Base-by-base conservation (phyloP, 78 protist species). In the Polysphondylium violaceum region DNA sequence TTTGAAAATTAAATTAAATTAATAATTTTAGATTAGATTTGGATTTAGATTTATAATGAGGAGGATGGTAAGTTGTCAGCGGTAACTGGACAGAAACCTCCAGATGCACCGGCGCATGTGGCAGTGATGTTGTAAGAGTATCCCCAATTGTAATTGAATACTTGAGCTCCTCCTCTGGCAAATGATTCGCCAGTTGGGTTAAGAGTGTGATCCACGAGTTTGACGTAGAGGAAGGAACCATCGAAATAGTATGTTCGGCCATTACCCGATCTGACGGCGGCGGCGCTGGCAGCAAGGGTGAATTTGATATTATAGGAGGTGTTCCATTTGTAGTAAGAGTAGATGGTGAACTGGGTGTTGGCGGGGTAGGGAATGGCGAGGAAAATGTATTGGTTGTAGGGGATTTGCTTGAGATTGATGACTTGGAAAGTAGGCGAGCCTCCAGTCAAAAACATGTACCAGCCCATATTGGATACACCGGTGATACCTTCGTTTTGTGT, bases 401-500 rank as follows among this genome's bases (percentile, higher is more conserved):
- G 36, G 25, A 78, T 38, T 43, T 64, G 88, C 1, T 23, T 40
- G 36, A 78, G 14, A 6, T 14, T n/a, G n/a, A n/a, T n/a, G n/a
- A n/a, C n/a, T n/a, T n/a, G n/a, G n/a, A n/a, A 43, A 1, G 88
- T 36, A n/a, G 88, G 88, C 33, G 74, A 33, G 4, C 76, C 74
- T 25, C 33, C 33, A 17, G n/a, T 16, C 1, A 63, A 44, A 12
- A 55, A 78, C 23, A 78, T 16, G 41, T 78, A 78, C 88, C 88
- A 78, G 16, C 88, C 88, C 59, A 64, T 31, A 36, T 78, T 64
- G 1, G 76, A 64, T 0, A 65, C 21, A 78, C 88, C 88, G 6
- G 88, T 78, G 21, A 65, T 78, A 64, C 88, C 88, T 14, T 31
- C 74, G 51, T 78, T 78, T 19, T 51, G 44, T 14, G 88, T 78